phyloP scores from a whole-genome alignment of 257 asterid genomes.

The Verbascum thapsus region DNA sequence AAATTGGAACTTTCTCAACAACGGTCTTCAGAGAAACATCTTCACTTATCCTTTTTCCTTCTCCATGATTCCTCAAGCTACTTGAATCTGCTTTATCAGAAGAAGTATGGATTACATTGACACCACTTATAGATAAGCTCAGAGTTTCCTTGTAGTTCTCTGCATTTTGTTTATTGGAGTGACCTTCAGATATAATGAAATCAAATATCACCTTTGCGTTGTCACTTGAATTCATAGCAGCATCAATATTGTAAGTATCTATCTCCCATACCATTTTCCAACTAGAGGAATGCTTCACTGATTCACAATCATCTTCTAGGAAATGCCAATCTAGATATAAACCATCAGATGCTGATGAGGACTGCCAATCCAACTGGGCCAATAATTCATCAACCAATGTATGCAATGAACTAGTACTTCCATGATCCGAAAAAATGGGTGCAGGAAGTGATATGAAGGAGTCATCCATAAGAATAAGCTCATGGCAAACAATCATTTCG shows the following conservation, averaged over 20 bases:
- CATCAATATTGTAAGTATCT: constrained; percentile 46
- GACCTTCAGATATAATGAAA: constrained; percentile 64
- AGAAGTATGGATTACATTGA: constrained; percentile 35
- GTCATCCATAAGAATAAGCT: constrained; percentile 76
- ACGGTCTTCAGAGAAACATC: constrained; percentile 38
- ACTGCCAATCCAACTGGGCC: constrained; percentile 55
- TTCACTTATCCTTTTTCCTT: constrained; percentile 32
- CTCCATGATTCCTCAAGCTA: constrained; percentile 39
- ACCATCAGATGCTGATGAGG: constrained; percentile 69
- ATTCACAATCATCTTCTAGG: constrained; percentile 53
- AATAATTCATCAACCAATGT: constrained; percentile 52
- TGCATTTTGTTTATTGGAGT: constrained; percentile 35
- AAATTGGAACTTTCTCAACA: constrained; percentile 42
- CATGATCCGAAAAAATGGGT: constrained; percentile 59
- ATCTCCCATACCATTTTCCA: constrained; percentile 53
- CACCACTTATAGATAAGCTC: constrained; percentile 38
- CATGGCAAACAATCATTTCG: constrained; percentile 71
- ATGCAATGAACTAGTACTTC: constrained; percentile 45
- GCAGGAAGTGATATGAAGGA: constrained; percentile 81
- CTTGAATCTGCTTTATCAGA: constrained; percentile 40
- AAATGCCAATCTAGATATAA: constrained; percentile 91
- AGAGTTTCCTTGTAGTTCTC: constrained; percentile 49
- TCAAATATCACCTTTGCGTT: constrained; percentile 45
- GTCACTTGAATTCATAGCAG: constrained; percentile 43
- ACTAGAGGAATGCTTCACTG: constrained; percentile 44